Evolutionary conservation across 345 rosid species (phyloP), one percentile per base, ranked within the genome.

Genomic region (Citrus sp.): DNA sequence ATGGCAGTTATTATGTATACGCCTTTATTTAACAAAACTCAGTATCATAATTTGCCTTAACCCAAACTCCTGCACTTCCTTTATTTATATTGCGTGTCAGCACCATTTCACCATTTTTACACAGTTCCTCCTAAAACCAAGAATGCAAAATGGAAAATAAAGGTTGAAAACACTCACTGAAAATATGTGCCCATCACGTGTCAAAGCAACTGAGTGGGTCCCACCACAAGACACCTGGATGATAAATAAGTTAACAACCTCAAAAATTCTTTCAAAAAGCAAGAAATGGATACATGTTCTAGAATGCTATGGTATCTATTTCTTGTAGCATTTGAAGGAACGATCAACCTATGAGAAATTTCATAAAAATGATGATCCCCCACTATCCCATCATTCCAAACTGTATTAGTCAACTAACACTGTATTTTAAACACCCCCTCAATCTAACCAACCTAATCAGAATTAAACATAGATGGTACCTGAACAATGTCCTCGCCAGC

Each of bases 171-270:
- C 70, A 87, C 97, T 92, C 86, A 97, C 99, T 8, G 99, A 92
- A 85, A 90, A 97, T 80, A 97, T 90, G 28, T 86, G 89, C 66
- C 99, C 99, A 24, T 91, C 94, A 18, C 87, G 82, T 69, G 99
- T 90, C 89, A 94, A 81, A 80, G 99, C 98, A 16, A 97, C 98
- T 4, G 99, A 97, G 77, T 97, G 99, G 42, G 99, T 97, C 79
- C 98, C 99, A 5, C 99, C 99, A 82, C 98, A 97, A 78, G 99
- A 97, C 58, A 94, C 91, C 99, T 94, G 81, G 59, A 87, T 65
- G 22, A 75, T 51, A 69, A 70, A 81, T 19, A 76, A 40, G 28
- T 71, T 16, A 32, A 25, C n/a, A 78, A 58, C 68, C 40, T 62
- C 12, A 77, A 46, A 68, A 64, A 71, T 51, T 35, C 59, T 27